Evolutionary conservation across 2,329 filamentous ascomycete species (phyloP), one percentile per base, ranked within the genome.

Genomic region (Mycogone perniciosa): DNA sequence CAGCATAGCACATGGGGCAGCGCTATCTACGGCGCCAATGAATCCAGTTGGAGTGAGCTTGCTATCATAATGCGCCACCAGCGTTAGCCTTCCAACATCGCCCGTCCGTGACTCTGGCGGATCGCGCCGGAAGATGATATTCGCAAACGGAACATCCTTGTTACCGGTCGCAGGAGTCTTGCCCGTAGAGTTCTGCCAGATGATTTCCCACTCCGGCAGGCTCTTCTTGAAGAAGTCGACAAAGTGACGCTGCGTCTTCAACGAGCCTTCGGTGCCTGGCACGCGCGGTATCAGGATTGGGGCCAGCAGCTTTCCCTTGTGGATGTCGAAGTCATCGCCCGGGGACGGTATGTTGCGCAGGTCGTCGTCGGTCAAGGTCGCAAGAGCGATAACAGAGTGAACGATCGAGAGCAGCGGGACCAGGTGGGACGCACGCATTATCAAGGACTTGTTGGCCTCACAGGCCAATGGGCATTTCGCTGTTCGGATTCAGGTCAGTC

Each of bases 51-150:
- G 92, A 29, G 75, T 75, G 52, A 86, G 77, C 69, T 95, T 87
- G 64, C 84, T 91, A 62, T 99, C 93, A 66, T 96, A 97, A 66
- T 99, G 93, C 38, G 93, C 93, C 6, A 92, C 93, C 49, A 99
- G 76, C 10, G 89, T 92, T 63, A 97, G 71, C 44, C 90, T 76
- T 39, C 85, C 84, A 2, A 93, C 84, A 58, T 96, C 85, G 1
- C 91, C 92, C 0, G 72, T 67, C 5, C 76, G 71, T 1, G 84
- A 75, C 82, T 89, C 93, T 1, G 93, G 93, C 46, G 93, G 93
- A 67, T 97, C 92, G 48, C 91, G 82, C 34, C 83, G 86, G 51
- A 92, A 84, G 54, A 97, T 87, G 51, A 97, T 75, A 64, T 96
- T 99, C 48, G 81, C 75, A 66, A 99, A 97, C 0, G 89, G 89